Conservation (phyloP, 73 alveolate species). For the Paramecium primaurelia region DNA sequence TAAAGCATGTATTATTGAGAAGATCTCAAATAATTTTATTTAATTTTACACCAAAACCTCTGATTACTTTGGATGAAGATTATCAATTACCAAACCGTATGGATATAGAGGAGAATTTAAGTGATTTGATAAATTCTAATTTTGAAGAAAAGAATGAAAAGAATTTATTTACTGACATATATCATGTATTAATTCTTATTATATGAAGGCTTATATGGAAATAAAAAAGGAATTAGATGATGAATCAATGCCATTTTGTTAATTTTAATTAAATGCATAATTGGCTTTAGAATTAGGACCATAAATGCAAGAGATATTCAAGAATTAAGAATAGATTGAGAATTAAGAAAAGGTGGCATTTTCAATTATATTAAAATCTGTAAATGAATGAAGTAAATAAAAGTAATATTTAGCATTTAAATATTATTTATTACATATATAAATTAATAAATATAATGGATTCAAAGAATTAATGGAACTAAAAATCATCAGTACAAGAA, state of each 20-base stretch:
- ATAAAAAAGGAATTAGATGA: background rate
- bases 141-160: background rate
- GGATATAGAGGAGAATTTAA: background rate
- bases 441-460: background rate
- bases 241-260: background rate
- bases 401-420: background rate
- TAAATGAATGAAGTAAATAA: background rate
- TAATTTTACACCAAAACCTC: background rate
- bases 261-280: background rate
- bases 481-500: slow-evolving; percentile 14
- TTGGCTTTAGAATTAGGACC: background rate
- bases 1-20: background rate
- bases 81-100: background rate
- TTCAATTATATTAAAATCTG: background rate
- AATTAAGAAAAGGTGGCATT: background rate
- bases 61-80: background rate
- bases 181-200: background rate
- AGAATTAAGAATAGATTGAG: background rate
- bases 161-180: background rate
- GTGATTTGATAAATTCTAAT: background rate
- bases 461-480: background rate
- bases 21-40: background rate
- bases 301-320: background rate
- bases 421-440: background rate
- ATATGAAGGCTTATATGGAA: background rate